phyloP scores from a whole-genome alignment of 768 basidiomycete genomes.

The Leccinum olivaceopallidum region DNA sequence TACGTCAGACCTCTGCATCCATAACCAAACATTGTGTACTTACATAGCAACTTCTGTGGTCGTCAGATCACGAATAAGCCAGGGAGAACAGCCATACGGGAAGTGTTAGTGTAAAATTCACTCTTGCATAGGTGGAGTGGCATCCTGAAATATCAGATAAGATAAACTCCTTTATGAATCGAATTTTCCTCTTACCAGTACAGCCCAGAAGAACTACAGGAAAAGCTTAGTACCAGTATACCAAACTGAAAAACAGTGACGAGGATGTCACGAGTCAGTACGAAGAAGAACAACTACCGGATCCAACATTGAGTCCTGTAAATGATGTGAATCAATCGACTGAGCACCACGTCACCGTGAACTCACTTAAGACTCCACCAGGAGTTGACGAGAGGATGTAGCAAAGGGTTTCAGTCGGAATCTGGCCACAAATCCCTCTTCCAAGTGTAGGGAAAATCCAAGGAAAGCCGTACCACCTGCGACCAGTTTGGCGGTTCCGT shows the following conservation, averaged over 20 bases:
- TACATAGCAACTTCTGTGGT: slow-evolving; percentile 11
- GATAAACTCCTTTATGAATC: background rate
- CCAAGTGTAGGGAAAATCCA: background rate
- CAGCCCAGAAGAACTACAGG: background rate
- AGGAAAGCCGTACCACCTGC: background rate
- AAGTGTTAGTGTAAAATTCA: slow-evolving; percentile 9
- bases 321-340: background rate
- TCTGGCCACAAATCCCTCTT: slow-evolving; percentile 9
- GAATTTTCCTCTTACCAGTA: slow-evolving; percentile 7
- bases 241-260: slow-evolving; percentile 15
- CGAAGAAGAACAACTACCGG: slow-evolving; percentile 10
- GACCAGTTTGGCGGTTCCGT: background rate
- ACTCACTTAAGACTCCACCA: slow-evolving; percentile 6
- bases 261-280: slow-evolving; percentile 16
- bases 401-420: slow-evolving; percentile 9
- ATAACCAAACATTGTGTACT: background rate
- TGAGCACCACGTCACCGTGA: background rate
- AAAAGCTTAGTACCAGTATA: slow-evolving; percentile 2
- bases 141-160: slow-evolving; percentile 3
- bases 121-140: slow-evolving; percentile 12
- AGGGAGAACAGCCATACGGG: background rate
- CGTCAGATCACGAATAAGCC: slow-evolving; percentile 1
- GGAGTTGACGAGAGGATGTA: slow-evolving; percentile 13
- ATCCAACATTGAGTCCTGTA: slow-evolving; percentile 10
- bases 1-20: background rate